Percentiles rank a stretch among this genome's conserved stretches.
phyloP scores from a whole-genome alignment of 495 filamentous ascomycete genomes.

The Neurospora tetraspora region DNA sequence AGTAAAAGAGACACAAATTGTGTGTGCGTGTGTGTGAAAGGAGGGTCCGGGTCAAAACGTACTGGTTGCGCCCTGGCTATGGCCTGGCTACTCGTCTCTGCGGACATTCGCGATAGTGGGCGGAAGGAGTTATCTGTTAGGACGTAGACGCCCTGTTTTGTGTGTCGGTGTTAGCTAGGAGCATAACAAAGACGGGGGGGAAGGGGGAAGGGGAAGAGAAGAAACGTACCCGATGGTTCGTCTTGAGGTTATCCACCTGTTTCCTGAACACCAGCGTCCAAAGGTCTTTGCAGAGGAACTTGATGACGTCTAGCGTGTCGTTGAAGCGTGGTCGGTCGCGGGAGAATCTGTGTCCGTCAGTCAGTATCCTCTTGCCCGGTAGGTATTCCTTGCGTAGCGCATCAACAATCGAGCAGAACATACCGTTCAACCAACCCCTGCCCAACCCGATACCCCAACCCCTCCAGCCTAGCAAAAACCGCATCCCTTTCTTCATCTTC shows the following conservation, averaged over 20 bases:
- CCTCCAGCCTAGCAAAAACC: constrained; percentile 76
- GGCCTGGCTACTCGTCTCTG: constrained; percentile 59
- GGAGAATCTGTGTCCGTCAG: constrained; percentile 54
- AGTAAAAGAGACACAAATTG: neutral
- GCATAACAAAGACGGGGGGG: neutral
- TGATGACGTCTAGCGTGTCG: constrained; percentile 84
- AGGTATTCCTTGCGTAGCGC: neutral
- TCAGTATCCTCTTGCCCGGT: neutral
- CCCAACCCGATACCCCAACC: constrained; percentile 81
- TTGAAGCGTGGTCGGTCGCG: constrained; percentile 77
- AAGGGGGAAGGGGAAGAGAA: neutral
- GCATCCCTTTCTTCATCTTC: constrained; percentile 76
- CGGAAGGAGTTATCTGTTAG: constrained; percentile 90
- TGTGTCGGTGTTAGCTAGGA: neutral
- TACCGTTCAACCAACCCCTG: constrained; percentile 89
- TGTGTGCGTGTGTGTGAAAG: neutral
- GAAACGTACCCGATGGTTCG: constrained; percentile 74
- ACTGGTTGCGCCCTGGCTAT: constrained; percentile 72
- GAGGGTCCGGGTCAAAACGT: constrained; percentile 22
- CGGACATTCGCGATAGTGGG: constrained; percentile 78
- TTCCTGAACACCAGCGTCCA: constrained; percentile 93
- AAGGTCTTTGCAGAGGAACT: constrained; percentile 96
- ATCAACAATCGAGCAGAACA: constrained; percentile 10
- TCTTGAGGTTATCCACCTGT: constrained; percentile 97
- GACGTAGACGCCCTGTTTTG: constrained; percentile 75